Percentiles rank a stretch among this genome's conserved stretches.
Conservation (phyloP, 805 yeast genomes). For the Komagataella ulmi region DNA sequence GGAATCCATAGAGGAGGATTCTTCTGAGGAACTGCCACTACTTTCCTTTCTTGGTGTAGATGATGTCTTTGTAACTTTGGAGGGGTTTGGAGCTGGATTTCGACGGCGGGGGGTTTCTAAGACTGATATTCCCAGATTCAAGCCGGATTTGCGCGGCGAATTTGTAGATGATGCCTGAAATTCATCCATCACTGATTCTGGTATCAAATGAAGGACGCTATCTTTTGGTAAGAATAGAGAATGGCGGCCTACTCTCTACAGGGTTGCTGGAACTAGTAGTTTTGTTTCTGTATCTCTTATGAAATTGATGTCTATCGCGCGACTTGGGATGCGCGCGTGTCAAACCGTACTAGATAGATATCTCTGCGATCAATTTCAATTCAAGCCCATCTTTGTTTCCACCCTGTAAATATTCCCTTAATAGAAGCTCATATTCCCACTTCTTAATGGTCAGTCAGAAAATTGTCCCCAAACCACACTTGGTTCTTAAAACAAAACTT, state of each 20-base stretch:
- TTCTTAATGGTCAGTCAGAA: neutral
- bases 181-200: neutral
- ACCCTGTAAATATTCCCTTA: neutral
- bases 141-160: constrained; percentile 11
- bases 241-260: neutral
- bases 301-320: neutral
- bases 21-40: neutral
- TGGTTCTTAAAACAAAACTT: constrained; percentile 57
- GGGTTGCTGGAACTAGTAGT: neutral
- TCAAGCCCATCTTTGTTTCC: no score
- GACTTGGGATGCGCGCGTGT: neutral
- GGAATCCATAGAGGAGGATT: neutral
- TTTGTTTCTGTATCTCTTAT: neutral
- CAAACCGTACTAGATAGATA: no score
- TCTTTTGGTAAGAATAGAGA: neutral
- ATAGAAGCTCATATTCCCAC: neutral
- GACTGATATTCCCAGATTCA: constrained; percentile 17
- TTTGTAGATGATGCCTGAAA: constrained; percentile 3
- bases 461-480: constrained; percentile 46
- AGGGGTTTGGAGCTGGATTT: neutral
- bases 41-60: neutral
- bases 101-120: constrained; percentile 6
- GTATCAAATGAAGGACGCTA: neutral
- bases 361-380: no score
- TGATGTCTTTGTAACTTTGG: neutral